Evolutionary conservation across 495 filamentous ascomycete genomes (phyloP), one percentile per base, ranked within the genome.

Genomic region (Tuber borchii): DNA sequence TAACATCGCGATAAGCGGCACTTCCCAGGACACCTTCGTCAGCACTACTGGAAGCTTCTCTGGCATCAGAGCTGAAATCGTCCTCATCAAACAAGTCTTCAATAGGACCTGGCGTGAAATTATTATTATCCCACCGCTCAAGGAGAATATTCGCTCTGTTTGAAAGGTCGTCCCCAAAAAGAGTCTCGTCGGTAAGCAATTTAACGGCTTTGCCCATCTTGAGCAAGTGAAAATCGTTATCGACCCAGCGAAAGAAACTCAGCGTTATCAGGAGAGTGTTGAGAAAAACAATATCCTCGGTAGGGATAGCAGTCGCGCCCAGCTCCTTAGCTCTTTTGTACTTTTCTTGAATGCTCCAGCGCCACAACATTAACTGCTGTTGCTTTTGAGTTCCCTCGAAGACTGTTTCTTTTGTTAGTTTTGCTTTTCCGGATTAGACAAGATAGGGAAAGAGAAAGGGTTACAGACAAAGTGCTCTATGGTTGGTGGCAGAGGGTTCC

Each of bases 1-100:
- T 87, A 19, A 87, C 26, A 31, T 68, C 22, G 9, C 69, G 43
- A 10, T 26, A 39, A 7, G 34, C 46, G 2, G 37, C 42, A 4
- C 20, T 71, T 0, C 17, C 46, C 2, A 74, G 72, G 7, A 40
- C 69, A 1, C 19, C 56, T 7, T 75, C 78, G 14, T 75, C 72
- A 10, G 72, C 72, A 20, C 61, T 79, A 34, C 79, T 73, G 12
- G 56, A 65, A 34, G 34, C 56, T 31, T 34, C 31, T 17, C 26
- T 12, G 10, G 45, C 61, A 16, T 72, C 73, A 14, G 73, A 75
- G 12, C 73, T 71, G 20, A 79, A 79, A 46, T 79, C 76, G 45
- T 75, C 61, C 17, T 68, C 77, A 0, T 71, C 46, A 5, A 37
- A 65, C 0, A 65, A 26, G 14, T 65, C 56, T 17, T 65, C 56